These are phyloP conservation scores for Inonotus obliquus DNA, from an alignment of 1,284 basidiomycete genomes.

Conservation along the genomic window DNA sequence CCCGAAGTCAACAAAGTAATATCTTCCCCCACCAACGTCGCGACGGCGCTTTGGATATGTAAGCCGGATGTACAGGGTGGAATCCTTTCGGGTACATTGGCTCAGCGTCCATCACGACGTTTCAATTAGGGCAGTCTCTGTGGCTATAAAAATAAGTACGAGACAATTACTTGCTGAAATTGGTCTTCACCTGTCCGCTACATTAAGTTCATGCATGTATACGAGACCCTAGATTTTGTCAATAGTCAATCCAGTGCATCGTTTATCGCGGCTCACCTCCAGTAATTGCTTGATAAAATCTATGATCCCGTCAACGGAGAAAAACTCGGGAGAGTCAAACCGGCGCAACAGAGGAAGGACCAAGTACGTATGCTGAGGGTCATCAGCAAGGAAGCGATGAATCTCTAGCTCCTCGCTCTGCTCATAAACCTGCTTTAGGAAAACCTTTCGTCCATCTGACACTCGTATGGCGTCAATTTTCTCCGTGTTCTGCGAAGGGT, in stretches of 20 bases:
- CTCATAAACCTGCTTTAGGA: constrained; percentile 3
- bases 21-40: constrained; percentile 18
- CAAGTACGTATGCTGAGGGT: constrained; percentile 2
- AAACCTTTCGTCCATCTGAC: constrained; percentile 1
- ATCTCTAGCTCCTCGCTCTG: constrained; percentile 22
- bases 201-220: not conserved
- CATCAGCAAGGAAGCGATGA: constrained; percentile 2
- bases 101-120: constrained; percentile 29
- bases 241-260: not conserved
- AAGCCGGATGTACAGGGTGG: constrained; percentile 15
- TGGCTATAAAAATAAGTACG: not conserved
- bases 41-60: not conserved
- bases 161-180: not conserved
- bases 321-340: constrained; percentile 6
- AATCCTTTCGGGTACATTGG: constrained; percentile 26
- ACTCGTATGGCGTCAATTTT: not conserved
- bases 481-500: not conserved
- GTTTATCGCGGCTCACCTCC: not conserved
- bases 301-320: constrained; percentile 6
- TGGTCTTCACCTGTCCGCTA: constrained; percentile 3
- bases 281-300: constrained; percentile 12
- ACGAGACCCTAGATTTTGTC: not conserved
- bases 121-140: not conserved
- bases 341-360: constrained; percentile 13
- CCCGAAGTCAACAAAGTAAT: constrained; percentile 30